These are phyloP conservation scores for Stemphylium vesicarium DNA, from an alignment of 2,329 filamentous ascomycete genomes.

Conservation along the genomic window DNA sequence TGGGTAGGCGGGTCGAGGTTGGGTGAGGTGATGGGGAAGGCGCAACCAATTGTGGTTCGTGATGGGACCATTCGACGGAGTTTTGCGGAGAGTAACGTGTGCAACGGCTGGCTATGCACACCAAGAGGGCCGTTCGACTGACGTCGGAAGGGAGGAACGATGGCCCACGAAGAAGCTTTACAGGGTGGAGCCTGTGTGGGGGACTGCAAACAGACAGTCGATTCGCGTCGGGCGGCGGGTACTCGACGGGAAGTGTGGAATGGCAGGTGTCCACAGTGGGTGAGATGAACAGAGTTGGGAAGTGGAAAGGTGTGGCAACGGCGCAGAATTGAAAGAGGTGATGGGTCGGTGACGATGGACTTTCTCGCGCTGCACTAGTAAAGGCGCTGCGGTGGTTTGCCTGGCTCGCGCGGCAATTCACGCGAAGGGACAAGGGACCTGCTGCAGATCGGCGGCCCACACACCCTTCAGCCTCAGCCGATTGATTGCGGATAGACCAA, in stretches of 20 bases:
- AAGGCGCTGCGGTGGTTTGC: conserved; percentile 31
- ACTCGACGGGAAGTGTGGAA: conserved; percentile 27
- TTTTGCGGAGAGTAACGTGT: conserved; percentile 27
- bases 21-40: conserved; percentile 26
- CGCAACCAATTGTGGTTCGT: conserved; percentile 43
- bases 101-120: conserved; percentile 33
- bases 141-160: conserved; percentile 33
- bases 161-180: conserved; percentile 41
- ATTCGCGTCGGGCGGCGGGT: conserved; percentile 33
- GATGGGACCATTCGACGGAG: conserved; percentile 42
- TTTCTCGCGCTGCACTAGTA: conserved; percentile 21
- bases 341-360: conserved; percentile 19
- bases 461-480: conserved; percentile 46
- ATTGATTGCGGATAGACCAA: conserved; percentile 42
- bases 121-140: conserved; percentile 33
- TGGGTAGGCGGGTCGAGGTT: conserved; percentile 14
- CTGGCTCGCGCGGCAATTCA: conserved; percentile 40
- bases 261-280: conserved; percentile 26
- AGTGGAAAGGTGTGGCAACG: conserved; percentile 19
- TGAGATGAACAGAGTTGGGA: conserved; percentile 15
- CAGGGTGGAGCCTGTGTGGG: conserved; percentile 45
- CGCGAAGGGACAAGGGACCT: conserved; percentile 43
- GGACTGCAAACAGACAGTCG: conserved; percentile 32
- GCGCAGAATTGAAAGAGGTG: conserved; percentile 25
- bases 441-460: conserved; percentile 46